Evolutionary conservation across 129 eudicot species (phyloP), one percentile per base, ranked within the genome.

Genomic region (Scalesia atractyloides): DNA sequence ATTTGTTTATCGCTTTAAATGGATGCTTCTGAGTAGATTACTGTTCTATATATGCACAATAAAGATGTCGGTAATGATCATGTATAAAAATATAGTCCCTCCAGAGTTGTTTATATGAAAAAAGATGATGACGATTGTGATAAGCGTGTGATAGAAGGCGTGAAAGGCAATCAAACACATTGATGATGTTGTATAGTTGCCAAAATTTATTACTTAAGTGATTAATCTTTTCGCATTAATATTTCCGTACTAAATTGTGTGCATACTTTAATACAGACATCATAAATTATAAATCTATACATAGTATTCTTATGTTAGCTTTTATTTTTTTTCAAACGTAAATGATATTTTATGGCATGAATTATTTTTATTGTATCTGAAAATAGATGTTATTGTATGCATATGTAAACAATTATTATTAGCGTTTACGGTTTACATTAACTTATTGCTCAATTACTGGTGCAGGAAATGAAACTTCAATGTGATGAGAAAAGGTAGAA

Each of bases 401-500:
- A 33, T 36, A 33, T 34, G 34, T 2, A 30, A 33, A 34, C 22
- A 6, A 26, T 0, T 56, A 22, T 4, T 58, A 12, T 26, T 58
- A n/a, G 37, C 26, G 15, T 34, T 62, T 62, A 37, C 37, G n/a
- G n/a, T n/a, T n/a, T n/a, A n/a, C 26, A 43, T 65, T 52, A 13
- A 59, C 50, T 63, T 36, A 64, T 15, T 74, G 68, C 57, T 74
- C 44, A 77, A 7, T 46, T 62, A 9, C 67, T 83, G 80, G 52
- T 73, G 79, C 91, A 91, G 96, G 98, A 89, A 85, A 89, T 92
- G 98, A 92, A 89, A 76, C 81, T 82, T 73, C 94, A 83, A 68
- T 89, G 98, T 73, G 94, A 92, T 75, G 98, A 87, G 76, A 92
- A 92, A 77, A 92, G 98, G 98, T 92, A 83, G 61, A 39, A 57